Conservation (phyloP, 192 early-diverging fungal species). For the Coemansia sp. region DNA sequence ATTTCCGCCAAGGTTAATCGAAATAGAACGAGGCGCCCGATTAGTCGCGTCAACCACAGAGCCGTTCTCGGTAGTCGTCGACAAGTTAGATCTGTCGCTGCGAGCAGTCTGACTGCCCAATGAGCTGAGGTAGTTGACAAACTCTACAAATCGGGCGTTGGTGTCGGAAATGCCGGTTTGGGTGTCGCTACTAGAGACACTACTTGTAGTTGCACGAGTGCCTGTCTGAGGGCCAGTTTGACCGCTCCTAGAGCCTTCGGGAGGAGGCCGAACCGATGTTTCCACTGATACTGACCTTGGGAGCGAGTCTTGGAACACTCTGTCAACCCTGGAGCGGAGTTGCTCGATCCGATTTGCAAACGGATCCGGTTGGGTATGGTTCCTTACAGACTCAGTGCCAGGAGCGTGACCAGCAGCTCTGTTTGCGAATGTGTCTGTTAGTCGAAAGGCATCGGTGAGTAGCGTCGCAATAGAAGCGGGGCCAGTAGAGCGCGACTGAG, state of each 20-base stretch:
- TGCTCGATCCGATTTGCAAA: background rate
- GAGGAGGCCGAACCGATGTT: background rate
- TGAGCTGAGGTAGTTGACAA: constrained; percentile 18
- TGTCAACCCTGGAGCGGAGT: background rate
- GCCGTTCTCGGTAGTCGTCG: constrained; percentile 50
- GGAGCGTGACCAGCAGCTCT: background rate
- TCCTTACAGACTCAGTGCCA: background rate
- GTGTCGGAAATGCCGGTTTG: background rate
- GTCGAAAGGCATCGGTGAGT: background rate
- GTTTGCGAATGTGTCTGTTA: background rate
- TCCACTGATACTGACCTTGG: background rate
- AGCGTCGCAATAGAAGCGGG: background rate
- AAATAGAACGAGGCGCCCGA: background rate
- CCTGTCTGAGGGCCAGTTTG: background rate
- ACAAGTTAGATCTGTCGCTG: constrained; percentile 39
- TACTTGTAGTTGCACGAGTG: background rate
- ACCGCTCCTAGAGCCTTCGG: background rate
- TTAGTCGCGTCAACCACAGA: constrained; percentile 1
- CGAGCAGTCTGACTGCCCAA: constrained; percentile 31
- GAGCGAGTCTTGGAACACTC: background rate
- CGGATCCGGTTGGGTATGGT: background rate
- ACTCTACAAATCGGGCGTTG: constrained; percentile 8
- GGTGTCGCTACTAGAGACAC: background rate
- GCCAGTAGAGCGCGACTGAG: background rate
- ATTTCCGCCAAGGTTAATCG: constrained; percentile 1